phyloP scores from a whole-genome alignment of 768 basidiomycete species.

The Hericium coralloides region DNA sequence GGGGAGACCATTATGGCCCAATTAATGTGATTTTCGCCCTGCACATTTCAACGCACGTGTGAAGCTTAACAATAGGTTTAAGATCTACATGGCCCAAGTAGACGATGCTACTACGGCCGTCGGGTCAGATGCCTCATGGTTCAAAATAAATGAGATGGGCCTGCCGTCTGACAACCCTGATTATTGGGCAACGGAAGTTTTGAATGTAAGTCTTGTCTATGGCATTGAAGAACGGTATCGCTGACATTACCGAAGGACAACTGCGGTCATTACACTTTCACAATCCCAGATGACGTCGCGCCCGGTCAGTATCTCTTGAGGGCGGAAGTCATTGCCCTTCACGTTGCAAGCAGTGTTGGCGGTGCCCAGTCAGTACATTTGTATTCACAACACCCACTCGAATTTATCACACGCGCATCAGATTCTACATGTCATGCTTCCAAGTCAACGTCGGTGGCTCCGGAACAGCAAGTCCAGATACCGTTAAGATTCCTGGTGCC shows the following conservation, averaged over 20 bases:
- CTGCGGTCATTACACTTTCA: constrained; percentile 47
- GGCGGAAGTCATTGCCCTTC: constrained; percentile 40
- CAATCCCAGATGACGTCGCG: constrained; percentile 30
- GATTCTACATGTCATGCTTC: constrained; percentile 39
- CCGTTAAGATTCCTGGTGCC: constrained; percentile 35
- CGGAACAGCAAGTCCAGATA: constrained; percentile 28
- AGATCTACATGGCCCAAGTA: constrained; percentile 43
- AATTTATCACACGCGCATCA: constrained; percentile 2
- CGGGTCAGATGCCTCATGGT: constrained; percentile 36
- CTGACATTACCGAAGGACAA: constrained; percentile 26
- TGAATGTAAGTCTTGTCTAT: constrained; percentile 19
- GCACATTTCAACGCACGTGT: neutral
- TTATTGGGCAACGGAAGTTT: constrained; percentile 35
- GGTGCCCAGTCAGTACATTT: constrained; percentile 30
- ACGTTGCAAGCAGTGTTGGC: constrained; percentile 37
- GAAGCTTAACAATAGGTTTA: neutral
- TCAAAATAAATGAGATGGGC: constrained; percentile 43
- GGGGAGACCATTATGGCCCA: constrained; percentile 43
- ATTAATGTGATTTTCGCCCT: constrained; percentile 20
- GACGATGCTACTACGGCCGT: constrained; percentile 34
- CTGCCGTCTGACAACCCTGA: constrained; percentile 39
- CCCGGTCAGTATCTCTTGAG: constrained; percentile 41
- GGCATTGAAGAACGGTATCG: neutral
- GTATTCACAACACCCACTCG: neutral
- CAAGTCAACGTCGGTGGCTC: constrained; percentile 34